A percentile compares a stretch with the other conserved stretches of the same genome.
These are phyloP conservation scores for Leccinellum rugosiceps DNA, from an alignment of 768 basidiomycete genomes.

Conservation along the genomic window DNA sequence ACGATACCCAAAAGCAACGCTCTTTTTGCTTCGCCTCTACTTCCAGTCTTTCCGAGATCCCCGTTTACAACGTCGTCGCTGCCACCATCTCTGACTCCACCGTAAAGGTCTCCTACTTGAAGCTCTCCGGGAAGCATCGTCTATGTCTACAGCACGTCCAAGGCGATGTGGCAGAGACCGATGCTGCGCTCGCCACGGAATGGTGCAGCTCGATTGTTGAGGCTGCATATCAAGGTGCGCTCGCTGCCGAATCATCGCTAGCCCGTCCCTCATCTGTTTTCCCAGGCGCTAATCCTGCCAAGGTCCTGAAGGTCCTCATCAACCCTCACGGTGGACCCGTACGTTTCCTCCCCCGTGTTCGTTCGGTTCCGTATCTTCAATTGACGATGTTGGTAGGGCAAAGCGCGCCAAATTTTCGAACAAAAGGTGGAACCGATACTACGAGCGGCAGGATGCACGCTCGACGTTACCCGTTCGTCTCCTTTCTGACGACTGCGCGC, in stretches of 20 bases:
- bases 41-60: constrained; percentile 25
- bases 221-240: constrained; percentile 56
- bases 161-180: constrained; percentile 39
- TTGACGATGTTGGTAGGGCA: constrained; percentile 46
- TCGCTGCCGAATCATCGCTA: background rate
- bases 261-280: constrained; percentile 1
- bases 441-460: constrained; percentile 56
- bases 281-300: constrained; percentile 50
- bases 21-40: constrained; percentile 11
- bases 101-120: constrained; percentile 52
- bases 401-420: constrained; percentile 50
- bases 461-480: constrained; percentile 61
- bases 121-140: constrained; percentile 38
- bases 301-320: constrained; percentile 64
- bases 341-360: constrained; percentile 24
- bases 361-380: background rate
- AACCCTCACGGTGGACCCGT: constrained; percentile 83
- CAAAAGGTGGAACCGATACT: constrained; percentile 71
- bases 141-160: constrained; percentile 39
- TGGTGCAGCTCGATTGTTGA: constrained; percentile 59
- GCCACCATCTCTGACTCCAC: constrained; percentile 38
- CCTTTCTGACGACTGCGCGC: background rate
- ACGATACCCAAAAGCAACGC: constrained; percentile 1
- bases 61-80: constrained; percentile 53
- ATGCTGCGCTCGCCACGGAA: constrained; percentile 34